A percentile compares a stretch with the other conserved stretches of the same genome.
Conservation (phyloP, 352 stramenopile genomes). For the Aphanomyces invadans region DNA sequence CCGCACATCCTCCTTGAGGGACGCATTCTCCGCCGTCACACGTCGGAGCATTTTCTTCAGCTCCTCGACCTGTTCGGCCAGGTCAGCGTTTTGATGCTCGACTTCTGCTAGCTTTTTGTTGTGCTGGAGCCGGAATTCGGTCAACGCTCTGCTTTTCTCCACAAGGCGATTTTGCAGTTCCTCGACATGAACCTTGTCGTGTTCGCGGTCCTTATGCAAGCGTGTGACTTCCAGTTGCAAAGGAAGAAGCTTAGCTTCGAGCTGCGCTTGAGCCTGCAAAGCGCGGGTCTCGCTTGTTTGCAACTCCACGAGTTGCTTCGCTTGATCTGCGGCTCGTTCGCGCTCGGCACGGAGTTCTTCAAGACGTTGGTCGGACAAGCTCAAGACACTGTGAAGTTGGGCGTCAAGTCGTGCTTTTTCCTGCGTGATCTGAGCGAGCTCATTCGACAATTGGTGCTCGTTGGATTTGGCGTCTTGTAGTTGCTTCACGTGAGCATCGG, state of each 20-base stretch:
- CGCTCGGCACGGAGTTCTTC: conserved; percentile 55
- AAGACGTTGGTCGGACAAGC: conserved; percentile 51
- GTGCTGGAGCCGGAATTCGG: conserved; percentile 50
- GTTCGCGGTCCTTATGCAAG: conserved; percentile 46
- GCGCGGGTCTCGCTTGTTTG: conserved; percentile 61
- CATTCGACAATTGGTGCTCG: conserved; percentile 1
- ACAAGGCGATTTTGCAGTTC: conserved; percentile 51
- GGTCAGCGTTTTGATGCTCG: conserved; percentile 39
- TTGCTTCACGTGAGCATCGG: conserved; percentile 30
- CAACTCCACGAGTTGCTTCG: conserved; percentile 39
- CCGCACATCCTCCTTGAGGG: conserved; percentile 59
- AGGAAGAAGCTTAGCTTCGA: conserved; percentile 54
- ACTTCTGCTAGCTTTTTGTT: conserved; percentile 48
- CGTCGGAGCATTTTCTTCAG: conserved; percentile 50
- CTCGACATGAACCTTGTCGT: conserved; percentile 46
- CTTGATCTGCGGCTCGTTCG: conserved; percentile 41
- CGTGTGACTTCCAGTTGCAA: conserved; percentile 40
- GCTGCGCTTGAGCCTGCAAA: conserved; percentile 43
- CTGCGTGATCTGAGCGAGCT: conserved; percentile 38
- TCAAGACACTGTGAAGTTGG: conserved; percentile 39
- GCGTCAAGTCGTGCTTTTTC: conserved; percentile 49
- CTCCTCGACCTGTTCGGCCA: conserved; percentile 28
- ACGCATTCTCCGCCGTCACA: conserved; percentile 56
- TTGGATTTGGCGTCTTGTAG: conserved; percentile 30
- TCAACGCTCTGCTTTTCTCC: conserved; percentile 58